These are phyloP conservation scores for Chlamydomonas sp. DNA, from an alignment of 139 green algal species.

Conservation along the genomic window DNA sequence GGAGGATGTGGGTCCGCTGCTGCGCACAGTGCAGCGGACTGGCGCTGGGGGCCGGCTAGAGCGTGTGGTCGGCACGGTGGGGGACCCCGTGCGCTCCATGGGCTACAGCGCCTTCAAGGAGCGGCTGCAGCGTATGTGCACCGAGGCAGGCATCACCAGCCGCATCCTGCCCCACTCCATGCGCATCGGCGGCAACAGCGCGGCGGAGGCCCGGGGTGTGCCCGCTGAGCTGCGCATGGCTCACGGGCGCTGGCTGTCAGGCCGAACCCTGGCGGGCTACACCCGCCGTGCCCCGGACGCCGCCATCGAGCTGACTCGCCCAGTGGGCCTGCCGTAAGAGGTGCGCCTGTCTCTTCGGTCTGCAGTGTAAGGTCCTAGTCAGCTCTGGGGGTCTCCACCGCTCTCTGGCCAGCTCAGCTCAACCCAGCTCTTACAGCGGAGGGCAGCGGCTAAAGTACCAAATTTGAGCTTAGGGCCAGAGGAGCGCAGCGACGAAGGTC, in stretches of 20 bases:
- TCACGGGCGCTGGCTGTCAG: conserved; percentile 4
- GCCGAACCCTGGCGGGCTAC: conserved; percentile 7
- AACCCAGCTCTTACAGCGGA: no score
- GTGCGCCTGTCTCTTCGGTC: not conserved
- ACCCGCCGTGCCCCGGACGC: not conserved
- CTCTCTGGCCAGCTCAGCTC: conserved; percentile 11
- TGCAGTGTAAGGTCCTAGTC: not conserved
- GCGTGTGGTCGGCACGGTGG: not conserved
- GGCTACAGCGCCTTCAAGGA: not conserved
- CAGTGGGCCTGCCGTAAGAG: not conserved
- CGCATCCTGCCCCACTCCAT: not conserved
- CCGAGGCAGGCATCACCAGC: not conserved
- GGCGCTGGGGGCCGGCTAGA: not conserved
- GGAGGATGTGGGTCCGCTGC: conserved; percentile 16
- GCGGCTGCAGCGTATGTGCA: not conserved
- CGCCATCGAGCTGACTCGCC: not conserved
- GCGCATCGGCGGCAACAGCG: conserved; percentile 12
- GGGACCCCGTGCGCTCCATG: not conserved
- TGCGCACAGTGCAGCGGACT: not conserved
- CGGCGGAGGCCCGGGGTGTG: not conserved
- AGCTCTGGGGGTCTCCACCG: not conserved
- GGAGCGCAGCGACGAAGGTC: no score
- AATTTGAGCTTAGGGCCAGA: no score
- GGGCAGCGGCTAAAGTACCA: no score
- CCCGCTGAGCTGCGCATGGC: not conserved